Conservation (phyloP, 306 rosid genomes). For the Gastrolobium villosum region DNA sequence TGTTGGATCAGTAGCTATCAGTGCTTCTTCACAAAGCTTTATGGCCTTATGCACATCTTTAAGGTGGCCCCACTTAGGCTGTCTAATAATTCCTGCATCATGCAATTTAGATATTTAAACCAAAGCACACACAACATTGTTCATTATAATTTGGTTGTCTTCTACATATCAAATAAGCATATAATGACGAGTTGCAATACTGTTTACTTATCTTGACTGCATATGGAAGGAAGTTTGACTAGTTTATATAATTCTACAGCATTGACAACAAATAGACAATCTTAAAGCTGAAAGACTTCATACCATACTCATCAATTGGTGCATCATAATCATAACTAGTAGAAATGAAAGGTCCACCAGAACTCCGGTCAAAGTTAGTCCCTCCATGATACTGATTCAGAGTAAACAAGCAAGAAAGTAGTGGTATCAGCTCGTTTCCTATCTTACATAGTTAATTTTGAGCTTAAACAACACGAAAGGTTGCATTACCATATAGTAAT, state of each 20-base stretch:
- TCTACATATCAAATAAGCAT: conserved; percentile 32
- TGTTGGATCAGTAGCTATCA: conserved; percentile 81
- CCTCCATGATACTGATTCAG: conserved; percentile 93
- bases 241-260: conserved; percentile 18
- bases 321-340: conserved; percentile 97
- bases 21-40: conserved; percentile 85
- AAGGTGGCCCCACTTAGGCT: conserved; percentile 99
- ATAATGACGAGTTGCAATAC: not conserved
- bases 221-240: not conserved
- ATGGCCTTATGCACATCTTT: conserved; percentile 87
- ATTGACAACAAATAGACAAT: not conserved
- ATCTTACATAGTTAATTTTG: not conserved
- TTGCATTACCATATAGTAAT: conserved; percentile 88
- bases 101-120: conserved; percentile 23
- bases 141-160: not conserved
- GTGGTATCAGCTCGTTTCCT: conserved; percentile 32
- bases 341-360: conserved; percentile 91
- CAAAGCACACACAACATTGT: not conserved
- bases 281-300: conserved; percentile 44
- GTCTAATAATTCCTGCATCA: conserved; percentile 82
- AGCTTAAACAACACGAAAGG: conserved; percentile 26
- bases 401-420: conserved; percentile 49
- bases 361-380: conserved; percentile 81
- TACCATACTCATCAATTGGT: conserved; percentile 96
- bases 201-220: conserved; percentile 26